Base-by-base conservation (phyloP, 495 filamentous ascomycete genomes). In the Aspergillus kassunensis region DNA sequence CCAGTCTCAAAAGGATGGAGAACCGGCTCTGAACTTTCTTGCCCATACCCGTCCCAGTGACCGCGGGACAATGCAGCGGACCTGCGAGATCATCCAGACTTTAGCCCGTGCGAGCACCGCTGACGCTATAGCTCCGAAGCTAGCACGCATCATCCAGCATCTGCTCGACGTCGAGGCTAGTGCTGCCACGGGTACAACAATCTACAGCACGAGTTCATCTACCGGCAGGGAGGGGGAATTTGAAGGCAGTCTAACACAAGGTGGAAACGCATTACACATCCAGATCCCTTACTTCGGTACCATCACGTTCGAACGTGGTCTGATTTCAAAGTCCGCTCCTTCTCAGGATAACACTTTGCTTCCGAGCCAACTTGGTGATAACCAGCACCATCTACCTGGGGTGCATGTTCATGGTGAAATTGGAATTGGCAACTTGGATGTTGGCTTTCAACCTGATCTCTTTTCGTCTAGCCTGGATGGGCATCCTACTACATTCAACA, bases 271-370 rank as follows among this genome's bases (percentile, higher is more conserved):
- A 6, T 25, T 67, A 12, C 51, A 65, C 19, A 52, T 69, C 6
- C 47, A 62, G 11, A 69, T 76, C 40, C 72, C 73, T 1, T 72
- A 70, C 45, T 69, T 73, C 58, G 73, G 72, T 1, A 66, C 55
- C 4, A 66, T 73, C 33, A 58, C 58, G 9, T 61, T 72, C 37
- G 64, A 65, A 25, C 30, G 39, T 15, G 44, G 33, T 23, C 4
- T 31, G 10, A 31, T 35, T 11, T 18, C 15, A 6, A 45, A 45
- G 43, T 33, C 30, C 9, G 44, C 11, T 9, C 24, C 24, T 9
- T 36, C 39, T 16, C 18, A 37, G 50, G 0, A 6, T 3, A 9
- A 27, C 9, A 27, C 15, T 20, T 41, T n/a, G 37, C 16, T 12
- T 20, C 4, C n/a, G 37, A 10, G 2, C 9, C 21, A 12, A 5